Evolutionary conservation across 176 grass and related monocot species (phyloP).

Genomic region (Phoenix dactylifera): DNA sequence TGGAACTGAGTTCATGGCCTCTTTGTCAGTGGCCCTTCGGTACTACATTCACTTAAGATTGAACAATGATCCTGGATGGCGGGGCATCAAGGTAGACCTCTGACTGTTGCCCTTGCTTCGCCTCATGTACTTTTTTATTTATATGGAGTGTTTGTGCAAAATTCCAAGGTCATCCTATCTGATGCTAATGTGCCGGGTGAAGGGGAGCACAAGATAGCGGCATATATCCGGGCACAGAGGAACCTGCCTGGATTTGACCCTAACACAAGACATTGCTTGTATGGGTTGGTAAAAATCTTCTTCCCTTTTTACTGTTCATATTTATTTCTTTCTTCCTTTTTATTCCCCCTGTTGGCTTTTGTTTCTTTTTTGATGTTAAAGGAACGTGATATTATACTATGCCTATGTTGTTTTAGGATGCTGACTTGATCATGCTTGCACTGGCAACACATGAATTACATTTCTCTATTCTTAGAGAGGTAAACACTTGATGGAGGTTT

Average conservation of each 20-base stretch:
- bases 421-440: conserved; percentile 74
- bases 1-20: conserved; percentile 63
- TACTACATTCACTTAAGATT: conserved; percentile 39
- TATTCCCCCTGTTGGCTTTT: neutral
- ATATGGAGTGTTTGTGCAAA: neutral
- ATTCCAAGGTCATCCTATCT: conserved; percentile 58
- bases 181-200: conserved; percentile 81
- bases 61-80: conserved; percentile 38
- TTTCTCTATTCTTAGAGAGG: conserved; percentile 74
- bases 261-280: conserved; percentile 72
- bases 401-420: conserved; percentile 45
- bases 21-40: conserved; percentile 32
- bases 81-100: conserved; percentile 38
- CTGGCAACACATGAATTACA: conserved; percentile 73
- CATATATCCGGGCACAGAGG: conserved; percentile 57
- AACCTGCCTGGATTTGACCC: conserved; percentile 48
- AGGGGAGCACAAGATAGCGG: conserved; percentile 90
- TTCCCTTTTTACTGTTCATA: neutral
- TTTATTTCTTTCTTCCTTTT: neutral
- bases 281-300: conserved; percentile 46
- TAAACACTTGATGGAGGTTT: conserved; percentile 11
- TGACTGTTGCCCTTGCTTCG: too few species aligned
- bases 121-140: too few species aligned
- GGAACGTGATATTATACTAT: conserved; percentile 8
- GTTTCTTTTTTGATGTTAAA: conserved; percentile 6